Evolutionary conservation across 768 basidiomycete genomes (phyloP), one percentile per base, ranked within the genome.

Genomic region (Termitomyces sp.): DNA sequence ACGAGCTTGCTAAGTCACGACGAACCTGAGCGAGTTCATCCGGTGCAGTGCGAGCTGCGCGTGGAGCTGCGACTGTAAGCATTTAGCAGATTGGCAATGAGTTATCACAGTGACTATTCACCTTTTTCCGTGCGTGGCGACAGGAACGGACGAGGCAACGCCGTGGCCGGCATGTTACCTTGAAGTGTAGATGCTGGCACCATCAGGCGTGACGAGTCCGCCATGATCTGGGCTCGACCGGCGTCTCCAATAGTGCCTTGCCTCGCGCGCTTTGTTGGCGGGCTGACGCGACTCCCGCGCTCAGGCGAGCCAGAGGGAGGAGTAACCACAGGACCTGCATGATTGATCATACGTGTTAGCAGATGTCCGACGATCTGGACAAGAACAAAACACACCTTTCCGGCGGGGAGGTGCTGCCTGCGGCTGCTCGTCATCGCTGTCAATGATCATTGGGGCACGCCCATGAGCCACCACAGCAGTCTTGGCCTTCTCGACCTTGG

Each of bases 211-310:
- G 20, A 28, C 12, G 24, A 48, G 4, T 52, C 33, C 1, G 18
- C 51, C 6, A 52, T 18, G 4, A 52, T 52, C 18, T 36, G 51
- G 0, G 51, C 36, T 4, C 18, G 52, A 22, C 33, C 59, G 8
- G 33, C 36, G 32, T 40, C 53, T 16, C 59, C 42, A n/a, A 60
- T 48, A 16, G 53, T 60, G n/a, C 53, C 59, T 28, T 35, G 59
- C 24, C 59, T 55, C 9, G 33, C 8, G 13, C 53, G 32, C 53
- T 60, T 60, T 8, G 44, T 28, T 8, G 52, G 42, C 13, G 52
- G 59, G 44, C n/a, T 55, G 22, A 12, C 20, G 20, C n/a, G 44
- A 20, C 6, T 45, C 7, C 3, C 9, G 2, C 7, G 20, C 22
- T 46, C 45, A 12, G 4, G 13, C 24, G 22, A 48, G 24, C 46